A percentile compares a stretch with the other conserved stretches of the same genome.
These are phyloP conservation scores for Aegilops umbellulata DNA, from an alignment of 176 grass and related monocot genomes.

Conservation along the genomic window DNA sequence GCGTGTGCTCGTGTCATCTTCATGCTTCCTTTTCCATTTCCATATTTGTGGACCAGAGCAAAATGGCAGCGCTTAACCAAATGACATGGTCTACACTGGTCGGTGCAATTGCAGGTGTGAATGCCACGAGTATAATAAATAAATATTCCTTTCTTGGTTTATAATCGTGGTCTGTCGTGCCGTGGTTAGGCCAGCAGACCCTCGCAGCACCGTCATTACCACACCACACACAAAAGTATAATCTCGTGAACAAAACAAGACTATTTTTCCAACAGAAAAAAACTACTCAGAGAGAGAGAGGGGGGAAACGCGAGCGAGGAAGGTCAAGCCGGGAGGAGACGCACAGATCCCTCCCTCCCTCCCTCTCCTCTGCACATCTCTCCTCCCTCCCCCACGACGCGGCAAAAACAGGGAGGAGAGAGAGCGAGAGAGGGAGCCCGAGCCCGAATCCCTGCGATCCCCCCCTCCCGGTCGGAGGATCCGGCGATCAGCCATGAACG, in stretches of 20 bases:
- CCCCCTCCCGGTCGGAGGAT: conserved; percentile 2
- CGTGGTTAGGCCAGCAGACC: conserved; percentile 28
- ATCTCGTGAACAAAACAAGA: neutral
- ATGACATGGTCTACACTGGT: neutral
- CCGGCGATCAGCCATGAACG: conserved; percentile 65
- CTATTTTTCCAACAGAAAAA: neutral
- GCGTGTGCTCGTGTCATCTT: neutral
- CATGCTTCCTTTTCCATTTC: neutral
- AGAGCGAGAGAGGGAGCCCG: neutral
- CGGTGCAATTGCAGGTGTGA: neutral
- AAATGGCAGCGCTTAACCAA: neutral
- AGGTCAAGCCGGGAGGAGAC: conserved; percentile 37
- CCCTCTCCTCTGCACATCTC: neutral
- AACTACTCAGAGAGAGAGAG: neutral
- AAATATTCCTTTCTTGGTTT: neutral
- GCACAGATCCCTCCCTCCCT: conserved; percentile 37
- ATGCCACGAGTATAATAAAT: neutral
- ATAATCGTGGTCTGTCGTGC: neutral
- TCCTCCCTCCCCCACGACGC: conserved; percentile 26
- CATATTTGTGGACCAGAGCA: neutral
- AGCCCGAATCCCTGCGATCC: neutral
- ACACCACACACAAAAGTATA: conserved; percentile 17
- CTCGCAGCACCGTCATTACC: neutral
- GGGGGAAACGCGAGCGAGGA: neutral
- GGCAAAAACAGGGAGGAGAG: conserved; percentile 33